Percentiles rank a stretch among this genome's conserved stretches.
Conservation (phyloP, 495 filamentous ascomycete genomes). For the Tuber calosporum region DNA sequence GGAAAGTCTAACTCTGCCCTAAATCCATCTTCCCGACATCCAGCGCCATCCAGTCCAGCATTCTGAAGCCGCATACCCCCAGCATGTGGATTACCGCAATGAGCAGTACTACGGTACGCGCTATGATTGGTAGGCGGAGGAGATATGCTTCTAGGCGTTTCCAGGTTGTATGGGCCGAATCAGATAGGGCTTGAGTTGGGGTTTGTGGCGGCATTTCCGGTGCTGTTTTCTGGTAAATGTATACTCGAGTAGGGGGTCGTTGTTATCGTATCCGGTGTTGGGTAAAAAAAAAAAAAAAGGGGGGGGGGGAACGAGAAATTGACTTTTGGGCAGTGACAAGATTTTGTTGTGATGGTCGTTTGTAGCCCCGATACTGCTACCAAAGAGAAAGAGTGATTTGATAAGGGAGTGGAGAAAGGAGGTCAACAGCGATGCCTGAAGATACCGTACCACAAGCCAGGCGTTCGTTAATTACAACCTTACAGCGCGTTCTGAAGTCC, state of each 20-base stretch:
- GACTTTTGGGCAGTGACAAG: background rate
- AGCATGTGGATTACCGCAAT: constrained; percentile 63
- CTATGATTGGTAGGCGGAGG: constrained; percentile 78
- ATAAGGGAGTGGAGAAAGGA: background rate
- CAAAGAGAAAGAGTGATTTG: background rate
- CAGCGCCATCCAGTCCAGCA: constrained; percentile 67
- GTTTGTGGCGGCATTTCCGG: constrained; percentile 21
- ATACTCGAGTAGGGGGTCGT: constrained; percentile 12
- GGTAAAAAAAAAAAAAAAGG: constrained; percentile 5
- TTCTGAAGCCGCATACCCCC: constrained; percentile 58
- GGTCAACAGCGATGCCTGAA: background rate
- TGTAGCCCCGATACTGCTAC: background rate
- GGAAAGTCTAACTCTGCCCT: constrained; percentile 59
- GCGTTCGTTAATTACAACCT: background rate
- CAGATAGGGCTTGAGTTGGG: constrained; percentile 12
- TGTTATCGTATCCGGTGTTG: background rate
- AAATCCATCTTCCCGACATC: constrained; percentile 67
- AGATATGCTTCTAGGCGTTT: constrained; percentile 54
- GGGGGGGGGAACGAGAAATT: background rate
- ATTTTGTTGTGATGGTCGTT: background rate
- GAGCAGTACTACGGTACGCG: constrained; percentile 62
- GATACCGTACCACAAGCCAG: background rate
- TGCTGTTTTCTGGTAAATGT: constrained; percentile 3
- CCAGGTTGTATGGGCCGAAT: constrained; percentile 16
- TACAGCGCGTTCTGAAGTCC: background rate